A percentile compares a stretch with the other conserved stretches of the same genome.
Conservation (phyloP, 1,139 yeast species). For the Nakaseomyces glabratus region DNA sequence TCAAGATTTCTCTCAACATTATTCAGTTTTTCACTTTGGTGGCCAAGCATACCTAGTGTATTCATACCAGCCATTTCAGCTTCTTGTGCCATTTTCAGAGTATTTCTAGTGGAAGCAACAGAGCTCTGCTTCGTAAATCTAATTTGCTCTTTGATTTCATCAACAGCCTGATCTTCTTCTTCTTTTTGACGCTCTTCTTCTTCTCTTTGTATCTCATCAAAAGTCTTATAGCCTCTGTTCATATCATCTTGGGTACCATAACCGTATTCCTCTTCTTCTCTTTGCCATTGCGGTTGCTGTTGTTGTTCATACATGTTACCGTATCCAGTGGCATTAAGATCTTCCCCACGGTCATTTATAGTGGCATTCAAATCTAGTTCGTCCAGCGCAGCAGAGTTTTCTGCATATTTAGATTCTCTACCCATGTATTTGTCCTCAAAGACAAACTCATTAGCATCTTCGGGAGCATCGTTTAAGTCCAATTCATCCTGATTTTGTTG, state of each 20-base stretch:
- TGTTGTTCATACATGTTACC: constrained; percentile 15
- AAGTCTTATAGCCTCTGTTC: constrained; percentile 26
- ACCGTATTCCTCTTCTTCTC: constrained; percentile 13
- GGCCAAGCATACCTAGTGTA: constrained; percentile 84
- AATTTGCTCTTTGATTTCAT: constrained; percentile 76
- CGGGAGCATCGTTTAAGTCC: constrained; percentile 15
- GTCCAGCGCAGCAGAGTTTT: constrained; percentile 14
- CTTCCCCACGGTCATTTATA: constrained; percentile 18
- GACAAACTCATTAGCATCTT: constrained; percentile 12
- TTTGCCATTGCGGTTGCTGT: constrained; percentile 9
- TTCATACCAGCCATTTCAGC: constrained; percentile 89
- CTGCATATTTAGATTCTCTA: constrained; percentile 3
- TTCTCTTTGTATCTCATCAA: constrained; percentile 31
- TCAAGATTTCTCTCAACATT: constrained; percentile 71
- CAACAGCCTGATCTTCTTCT: constrained; percentile 81
- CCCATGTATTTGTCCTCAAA: constrained; percentile 12
- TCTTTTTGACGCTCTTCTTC: constrained; percentile 44
- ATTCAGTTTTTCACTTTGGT: constrained; percentile 79
- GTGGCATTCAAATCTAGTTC: constrained; percentile 24
- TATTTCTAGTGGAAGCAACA: constrained; percentile 75
- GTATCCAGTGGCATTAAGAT: constrained; percentile 21
- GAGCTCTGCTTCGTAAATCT: constrained; percentile 83
- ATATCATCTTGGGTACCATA: constrained; percentile 18
- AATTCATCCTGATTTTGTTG: constrained; percentile 11
- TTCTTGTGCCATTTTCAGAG: constrained; percentile 78